Evolutionary conservation across 768 basidiomycete species (phyloP), one percentile per base, ranked within the genome.

Genomic region (Hypsizygus marmoreus): DNA sequence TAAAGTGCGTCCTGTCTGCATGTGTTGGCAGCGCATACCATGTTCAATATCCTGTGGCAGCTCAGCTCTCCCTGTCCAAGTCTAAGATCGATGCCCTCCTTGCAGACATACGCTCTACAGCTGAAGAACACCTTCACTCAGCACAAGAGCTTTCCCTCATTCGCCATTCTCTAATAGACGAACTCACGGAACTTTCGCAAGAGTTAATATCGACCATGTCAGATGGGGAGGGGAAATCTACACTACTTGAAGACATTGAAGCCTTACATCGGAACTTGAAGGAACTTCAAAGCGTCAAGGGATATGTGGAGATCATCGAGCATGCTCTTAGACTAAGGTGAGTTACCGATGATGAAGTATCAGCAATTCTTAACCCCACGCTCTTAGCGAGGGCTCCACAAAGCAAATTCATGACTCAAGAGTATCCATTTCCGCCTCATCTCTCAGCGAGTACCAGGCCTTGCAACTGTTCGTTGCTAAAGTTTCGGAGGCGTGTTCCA

Each of bases 241-340:
- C 86, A 0, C 67, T 98, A 4, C 71, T 95, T 8, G 88, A 93
- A 63, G 86, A 90, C 34, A 73, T 97, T 48, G 90, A 95, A 60
- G 78, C 74, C 0, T 66, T 95, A 52, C 91, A 95, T 58, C 73
- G 82, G 35, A 82, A 79, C 57, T 58, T 95, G 56, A 84, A 82
- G 61, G 86, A 92, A 58, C 73, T 97, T 29, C 76, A 89, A 56
- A 80, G 79, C 48, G 81, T 93, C 16, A 81, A 81, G 56, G 74
- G 76, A 19, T 97, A 95, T 65, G 82, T 89, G 8, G 79, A 81
- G 39, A 71, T 93, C 11, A 71, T 94, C 34, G 79, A 91, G 52
- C 79, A 76, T 59, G 82, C 81, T 4, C 67, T 95, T 51, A 68
- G 74, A 28, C 73, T 91, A 25, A 88, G 91, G 94, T 91, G 51